These are phyloP conservation scores for Metschnikowia picachoensis DNA, from an alignment of 805 yeast species.

Conservation along the genomic window DNA sequence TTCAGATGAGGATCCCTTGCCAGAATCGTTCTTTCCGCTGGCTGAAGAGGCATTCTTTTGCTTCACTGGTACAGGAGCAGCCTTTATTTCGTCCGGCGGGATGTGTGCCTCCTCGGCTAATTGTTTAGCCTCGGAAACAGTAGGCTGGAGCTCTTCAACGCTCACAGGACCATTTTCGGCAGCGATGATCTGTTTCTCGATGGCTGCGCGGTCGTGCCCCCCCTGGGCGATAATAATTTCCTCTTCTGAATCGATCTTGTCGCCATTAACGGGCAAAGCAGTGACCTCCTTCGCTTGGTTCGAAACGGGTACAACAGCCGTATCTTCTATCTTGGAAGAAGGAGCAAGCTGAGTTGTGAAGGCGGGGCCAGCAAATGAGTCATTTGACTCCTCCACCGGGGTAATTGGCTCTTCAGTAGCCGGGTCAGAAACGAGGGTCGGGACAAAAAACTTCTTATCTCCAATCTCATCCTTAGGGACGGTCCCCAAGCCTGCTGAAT, in stretches of 20 bases:
- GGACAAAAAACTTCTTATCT: neutral
- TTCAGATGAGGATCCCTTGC: constrained; percentile 5
- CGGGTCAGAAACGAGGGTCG: constrained; percentile 1
- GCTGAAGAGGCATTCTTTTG: constrained; percentile 7
- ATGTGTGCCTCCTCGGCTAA: constrained; percentile 33
- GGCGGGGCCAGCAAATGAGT: neutral
- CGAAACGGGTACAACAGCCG: constrained; percentile 1
- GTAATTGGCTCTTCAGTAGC: constrained; percentile 2
- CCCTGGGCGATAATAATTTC: constrained; percentile 42
- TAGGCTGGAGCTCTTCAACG: constrained; percentile 42
- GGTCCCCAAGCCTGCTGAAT: neutral
- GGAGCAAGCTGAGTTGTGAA: constrained; percentile 7
- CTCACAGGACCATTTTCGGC: constrained; percentile 34
- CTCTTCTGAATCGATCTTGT: constrained; percentile 23
- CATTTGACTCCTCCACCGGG: neutral
- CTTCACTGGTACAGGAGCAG: constrained; percentile 6
- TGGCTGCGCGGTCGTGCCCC: constrained; percentile 22
- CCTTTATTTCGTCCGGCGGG: constrained; percentile 11
- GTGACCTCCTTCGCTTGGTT: constrained; percentile 16
- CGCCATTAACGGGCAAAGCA: constrained; percentile 17
- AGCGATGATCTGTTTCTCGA: constrained; percentile 34
- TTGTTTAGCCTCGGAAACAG: constrained; percentile 34
- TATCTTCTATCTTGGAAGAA: constrained; percentile 3
- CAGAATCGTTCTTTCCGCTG: constrained; percentile 7
- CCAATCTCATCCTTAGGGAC: neutral